Evolutionary conservation across 352 stramenopile species (phyloP).

Genomic region (Lagenidium sp.): DNA sequence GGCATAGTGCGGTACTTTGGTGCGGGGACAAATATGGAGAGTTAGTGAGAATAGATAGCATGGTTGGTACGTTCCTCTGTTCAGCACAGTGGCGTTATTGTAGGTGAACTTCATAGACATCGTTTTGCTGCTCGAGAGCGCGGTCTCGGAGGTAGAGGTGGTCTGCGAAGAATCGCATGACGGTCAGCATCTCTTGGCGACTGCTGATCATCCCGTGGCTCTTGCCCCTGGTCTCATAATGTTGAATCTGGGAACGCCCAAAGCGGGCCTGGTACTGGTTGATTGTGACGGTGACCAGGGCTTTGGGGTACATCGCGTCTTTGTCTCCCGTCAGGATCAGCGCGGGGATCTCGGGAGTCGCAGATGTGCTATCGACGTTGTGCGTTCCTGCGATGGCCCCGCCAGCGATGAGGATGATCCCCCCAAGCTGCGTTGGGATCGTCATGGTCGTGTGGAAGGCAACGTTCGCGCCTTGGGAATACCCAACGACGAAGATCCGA

Average conservation of each 20-base stretch:
- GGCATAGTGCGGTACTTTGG: conserved; percentile 73
- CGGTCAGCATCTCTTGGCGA: conserved; percentile 34
- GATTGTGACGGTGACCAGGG: no score
- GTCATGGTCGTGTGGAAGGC: conserved; percentile 48
- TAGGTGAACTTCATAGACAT: no score
- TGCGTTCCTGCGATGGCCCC: conserved; percentile 29
- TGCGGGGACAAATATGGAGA: no score
- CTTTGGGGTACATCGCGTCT: conserved; percentile 31
- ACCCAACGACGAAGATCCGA: conserved; percentile 52
- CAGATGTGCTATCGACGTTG: not conserved
- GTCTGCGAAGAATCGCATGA: conserved; percentile 52
- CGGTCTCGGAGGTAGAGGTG: conserved; percentile 42
- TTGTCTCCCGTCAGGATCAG: conserved; percentile 26
- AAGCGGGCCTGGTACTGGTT: conserved; percentile 9
- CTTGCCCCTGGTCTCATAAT: conserved; percentile 16
- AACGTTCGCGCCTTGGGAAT: conserved; percentile 56
- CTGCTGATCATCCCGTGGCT: conserved; percentile 44
- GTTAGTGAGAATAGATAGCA: conserved; percentile 2
- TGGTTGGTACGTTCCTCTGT: no score
- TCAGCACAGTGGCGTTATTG: no score
- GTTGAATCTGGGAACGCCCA: conserved; percentile 7
- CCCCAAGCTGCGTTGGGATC: conserved; percentile 24
- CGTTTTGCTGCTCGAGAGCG: conserved; percentile 33
- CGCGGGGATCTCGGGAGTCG: conserved; percentile 22
- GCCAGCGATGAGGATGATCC: conserved; percentile 41